Evolutionary conservation across 2,329 filamentous ascomycete species (phyloP).

Genomic region (Bisporella sp.): DNA sequence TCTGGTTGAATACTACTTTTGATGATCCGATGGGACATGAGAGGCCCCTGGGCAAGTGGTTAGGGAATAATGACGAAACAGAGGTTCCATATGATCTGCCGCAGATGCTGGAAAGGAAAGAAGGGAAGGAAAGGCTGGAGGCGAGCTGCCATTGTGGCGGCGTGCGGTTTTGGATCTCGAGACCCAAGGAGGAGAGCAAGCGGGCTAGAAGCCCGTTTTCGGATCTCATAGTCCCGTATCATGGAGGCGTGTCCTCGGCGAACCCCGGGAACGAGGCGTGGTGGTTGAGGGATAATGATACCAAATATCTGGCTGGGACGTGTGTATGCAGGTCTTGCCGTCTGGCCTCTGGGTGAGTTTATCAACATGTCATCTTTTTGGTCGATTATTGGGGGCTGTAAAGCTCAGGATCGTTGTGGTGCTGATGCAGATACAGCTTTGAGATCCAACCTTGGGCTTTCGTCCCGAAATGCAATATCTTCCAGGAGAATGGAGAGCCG

Average conservation of each 20-base stretch:
- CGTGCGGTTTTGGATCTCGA: conserved; percentile 49
- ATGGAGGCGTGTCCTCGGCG: conserved; percentile 24
- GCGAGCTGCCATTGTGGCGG: conserved; percentile 48
- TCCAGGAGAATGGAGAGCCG: conserved; percentile 31
- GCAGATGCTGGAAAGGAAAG: too few relatives aligned
- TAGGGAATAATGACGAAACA: too few relatives aligned
- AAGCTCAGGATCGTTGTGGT: too few relatives aligned
- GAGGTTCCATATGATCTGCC: too few relatives aligned
- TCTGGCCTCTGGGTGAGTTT: conserved; percentile 41
- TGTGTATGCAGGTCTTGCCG: conserved; percentile 59
- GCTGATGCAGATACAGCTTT: conserved; percentile 27
- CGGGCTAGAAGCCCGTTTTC: conserved; percentile 41
- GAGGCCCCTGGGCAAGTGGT: too few relatives aligned
- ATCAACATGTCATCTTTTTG: too few relatives aligned
- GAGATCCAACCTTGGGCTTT: conserved; percentile 63
- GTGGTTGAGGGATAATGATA: conserved; percentile 21
- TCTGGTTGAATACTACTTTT: conserved; percentile 1
- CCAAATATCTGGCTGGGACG: conserved; percentile 50
- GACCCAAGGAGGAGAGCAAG: conserved; percentile 41
- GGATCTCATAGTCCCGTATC: conserved; percentile 45
- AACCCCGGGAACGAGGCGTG: conserved; percentile 33
- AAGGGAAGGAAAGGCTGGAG: conserved; percentile 25
- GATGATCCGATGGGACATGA: too few relatives aligned
- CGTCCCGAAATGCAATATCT: conserved; percentile 51
- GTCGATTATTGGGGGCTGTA: too few relatives aligned